A percentile compares a stretch with the other conserved stretches of the same genome.
These are phyloP conservation scores for Cercospora sesami DNA, from an alignment of 2,329 filamentous ascomycete species.

Conservation along the genomic window DNA sequence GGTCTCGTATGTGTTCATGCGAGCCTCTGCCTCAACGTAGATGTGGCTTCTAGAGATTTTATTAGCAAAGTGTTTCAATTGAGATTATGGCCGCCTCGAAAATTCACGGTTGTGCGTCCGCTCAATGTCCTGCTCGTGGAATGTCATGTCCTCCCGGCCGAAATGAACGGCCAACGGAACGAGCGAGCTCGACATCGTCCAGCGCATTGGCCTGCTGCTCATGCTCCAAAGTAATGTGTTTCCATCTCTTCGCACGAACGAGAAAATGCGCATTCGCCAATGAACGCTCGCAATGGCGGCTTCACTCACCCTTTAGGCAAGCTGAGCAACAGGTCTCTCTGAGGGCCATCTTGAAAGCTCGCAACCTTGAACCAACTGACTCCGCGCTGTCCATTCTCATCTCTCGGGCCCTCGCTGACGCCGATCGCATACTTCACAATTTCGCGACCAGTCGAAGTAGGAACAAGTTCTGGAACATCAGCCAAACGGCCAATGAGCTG, in stretches of 20 bases:
- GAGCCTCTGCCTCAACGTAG: constrained; percentile 79
- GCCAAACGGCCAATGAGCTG: constrained; percentile 83
- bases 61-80: not conserved
- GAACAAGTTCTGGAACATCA: constrained; percentile 70
- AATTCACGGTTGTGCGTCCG: not conserved
- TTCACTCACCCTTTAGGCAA: constrained; percentile 78
- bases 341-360: constrained; percentile 69
- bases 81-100: not conserved
- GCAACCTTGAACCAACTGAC: constrained; percentile 84
- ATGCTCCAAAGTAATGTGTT: not conserved
- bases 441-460: constrained; percentile 70
- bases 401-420: constrained; percentile 63
- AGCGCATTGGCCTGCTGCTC: not conserved
- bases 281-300: not conserved
- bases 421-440: constrained; percentile 76
- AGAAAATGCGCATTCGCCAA: not conserved
- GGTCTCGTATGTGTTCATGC: constrained; percentile 66
- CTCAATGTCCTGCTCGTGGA: not conserved
- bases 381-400: constrained; percentile 65
- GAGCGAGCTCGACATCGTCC: not conserved
- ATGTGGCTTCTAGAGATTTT: constrained; percentile 64
- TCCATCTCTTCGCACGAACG: not conserved
- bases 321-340: constrained; percentile 69
- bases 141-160: not conserved
- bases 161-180: not conserved